Conservation (phyloP, 164 flowering plant species). For the Akebia trifoliata region DNA sequence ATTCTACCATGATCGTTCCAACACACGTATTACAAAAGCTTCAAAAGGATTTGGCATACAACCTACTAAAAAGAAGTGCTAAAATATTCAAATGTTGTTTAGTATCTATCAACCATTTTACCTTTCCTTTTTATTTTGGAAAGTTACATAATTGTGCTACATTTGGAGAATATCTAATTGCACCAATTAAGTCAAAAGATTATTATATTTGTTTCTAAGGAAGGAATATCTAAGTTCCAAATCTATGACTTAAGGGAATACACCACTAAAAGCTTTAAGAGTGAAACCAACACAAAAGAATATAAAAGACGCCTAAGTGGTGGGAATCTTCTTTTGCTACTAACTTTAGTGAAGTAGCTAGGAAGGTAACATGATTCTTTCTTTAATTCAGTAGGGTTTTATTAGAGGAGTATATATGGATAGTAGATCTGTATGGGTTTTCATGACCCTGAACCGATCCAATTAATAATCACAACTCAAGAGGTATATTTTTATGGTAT, state of each 20-base stretch:
- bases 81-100: constrained; percentile 39
- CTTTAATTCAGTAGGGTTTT: constrained; percentile 1
- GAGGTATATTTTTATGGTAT: too few species aligned
- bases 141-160: constrained; percentile 55
- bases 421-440: too few species aligned
- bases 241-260: constrained; percentile 59
- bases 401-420: too few species aligned
- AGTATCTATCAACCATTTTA: constrained; percentile 47
- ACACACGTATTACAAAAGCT: too few species aligned
- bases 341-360: constrained; percentile 73
- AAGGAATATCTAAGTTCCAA: constrained; percentile 76
- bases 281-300: constrained; percentile 27
- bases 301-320: constrained; percentile 26
- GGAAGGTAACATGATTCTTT: constrained; percentile 77
- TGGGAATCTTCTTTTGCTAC: constrained; percentile 78
- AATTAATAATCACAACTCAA: too few species aligned
- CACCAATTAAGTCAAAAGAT: constrained; percentile 26
- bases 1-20: too few species aligned
- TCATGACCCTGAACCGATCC: too few species aligned
- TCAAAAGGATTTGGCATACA: too few species aligned
- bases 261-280: constrained; percentile 41
- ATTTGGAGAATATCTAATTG: constrained; percentile 54
- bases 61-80: too few species aligned
- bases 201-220: constrained; percentile 44
- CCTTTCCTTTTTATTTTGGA: constrained; percentile 45